A percentile compares a stretch with the other conserved stretches of the same genome.
Conservation (phyloP, 192 early-diverging fungal genomes). For the Dimargaris cristalligena region DNA sequence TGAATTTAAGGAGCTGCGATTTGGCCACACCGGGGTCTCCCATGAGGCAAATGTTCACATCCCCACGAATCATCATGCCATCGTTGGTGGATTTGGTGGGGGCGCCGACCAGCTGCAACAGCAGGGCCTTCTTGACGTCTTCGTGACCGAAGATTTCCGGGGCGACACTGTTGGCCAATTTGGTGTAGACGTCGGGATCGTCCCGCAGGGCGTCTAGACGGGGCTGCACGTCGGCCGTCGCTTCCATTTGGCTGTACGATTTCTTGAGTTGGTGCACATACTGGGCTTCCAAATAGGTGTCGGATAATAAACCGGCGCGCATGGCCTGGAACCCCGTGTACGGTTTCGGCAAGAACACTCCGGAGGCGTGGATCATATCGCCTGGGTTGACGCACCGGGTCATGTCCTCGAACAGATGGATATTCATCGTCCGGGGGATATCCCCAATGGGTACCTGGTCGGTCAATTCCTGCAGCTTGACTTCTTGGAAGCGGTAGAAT, state of each 20-base stretch:
- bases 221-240: constrained; percentile 31
- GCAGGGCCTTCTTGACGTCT: constrained; percentile 81
- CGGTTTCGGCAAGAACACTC: constrained; percentile 82
- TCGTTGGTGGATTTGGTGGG: constrained; percentile 67
- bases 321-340: constrained; percentile 84
- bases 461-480: constrained; percentile 89
- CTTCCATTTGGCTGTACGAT: constrained; percentile 72
- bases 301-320: constrained; percentile 78
- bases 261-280: constrained; percentile 76
- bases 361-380: constrained; percentile 66
- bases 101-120: constrained; percentile 69
- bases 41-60: constrained; percentile 95
- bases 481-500: constrained; percentile 89
- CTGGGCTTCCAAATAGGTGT: constrained; percentile 87
- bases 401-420: constrained; percentile 67
- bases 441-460: constrained; percentile 98
- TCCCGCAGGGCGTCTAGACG: constrained; percentile 33
- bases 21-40: constrained; percentile 98
- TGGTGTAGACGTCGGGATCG: constrained; percentile 59
- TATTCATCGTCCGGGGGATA: constrained; percentile 91
- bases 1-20: constrained; percentile 90
- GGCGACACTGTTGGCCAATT: constrained; percentile 59
- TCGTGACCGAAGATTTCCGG: constrained; percentile 88
- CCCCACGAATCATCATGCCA: constrained; percentile 92
- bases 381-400: constrained; percentile 74